These are phyloP conservation scores for Talaromyces sp. DNA, from an alignment of 2,329 filamentous ascomycete species.

Conservation along the genomic window DNA sequence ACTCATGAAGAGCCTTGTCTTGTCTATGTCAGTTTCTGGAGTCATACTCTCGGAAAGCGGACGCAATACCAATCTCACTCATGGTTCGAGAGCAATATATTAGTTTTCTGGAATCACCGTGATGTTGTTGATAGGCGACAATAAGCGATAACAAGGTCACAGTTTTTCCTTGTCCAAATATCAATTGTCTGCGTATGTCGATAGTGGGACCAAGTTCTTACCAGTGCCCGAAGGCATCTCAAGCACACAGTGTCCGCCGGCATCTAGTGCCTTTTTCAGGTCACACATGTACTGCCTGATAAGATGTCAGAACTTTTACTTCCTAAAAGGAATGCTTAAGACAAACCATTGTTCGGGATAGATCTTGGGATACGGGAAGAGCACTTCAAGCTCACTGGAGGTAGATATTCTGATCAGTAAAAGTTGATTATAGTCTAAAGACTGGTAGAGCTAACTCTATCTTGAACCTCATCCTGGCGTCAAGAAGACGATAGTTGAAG, in stretches of 20 bases:
- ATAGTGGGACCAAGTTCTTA: not conserved
- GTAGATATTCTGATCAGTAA: not conserved
- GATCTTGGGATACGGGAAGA: conserved; percentile 72
- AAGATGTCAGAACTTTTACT: conserved; percentile 8
- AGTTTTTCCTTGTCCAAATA: conserved; percentile 59
- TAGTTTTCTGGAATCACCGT: conserved; percentile 88
- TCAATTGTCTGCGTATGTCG: not conserved
- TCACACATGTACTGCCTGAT: conserved; percentile 66
- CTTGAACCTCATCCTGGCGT: conserved; percentile 65
- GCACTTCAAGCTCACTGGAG: conserved; percentile 61
- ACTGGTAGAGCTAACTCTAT: conserved; percentile 57
- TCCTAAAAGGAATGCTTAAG: not conserved
- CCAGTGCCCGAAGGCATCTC: conserved; percentile 99
- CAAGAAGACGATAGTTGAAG: conserved; percentile 6
- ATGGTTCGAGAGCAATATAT: conserved; percentile 99
- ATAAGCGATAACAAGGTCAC: conserved; percentile 93
- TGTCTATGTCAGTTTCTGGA: not conserved
- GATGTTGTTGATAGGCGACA: conserved; percentile 91
- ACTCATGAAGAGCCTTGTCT: conserved; percentile 89
- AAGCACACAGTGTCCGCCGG: conserved; percentile 88
- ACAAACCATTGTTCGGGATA: conserved; percentile 60
- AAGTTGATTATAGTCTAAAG: conserved; percentile 11
- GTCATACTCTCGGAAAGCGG: not conserved
- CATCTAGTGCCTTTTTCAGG: conserved; percentile 85
- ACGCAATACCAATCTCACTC: conserved; percentile 72